Evolutionary conservation across 2,329 filamentous ascomycete genomes (phyloP), one percentile per base, ranked within the genome.

Genomic region (Fusarium mexicanum): DNA sequence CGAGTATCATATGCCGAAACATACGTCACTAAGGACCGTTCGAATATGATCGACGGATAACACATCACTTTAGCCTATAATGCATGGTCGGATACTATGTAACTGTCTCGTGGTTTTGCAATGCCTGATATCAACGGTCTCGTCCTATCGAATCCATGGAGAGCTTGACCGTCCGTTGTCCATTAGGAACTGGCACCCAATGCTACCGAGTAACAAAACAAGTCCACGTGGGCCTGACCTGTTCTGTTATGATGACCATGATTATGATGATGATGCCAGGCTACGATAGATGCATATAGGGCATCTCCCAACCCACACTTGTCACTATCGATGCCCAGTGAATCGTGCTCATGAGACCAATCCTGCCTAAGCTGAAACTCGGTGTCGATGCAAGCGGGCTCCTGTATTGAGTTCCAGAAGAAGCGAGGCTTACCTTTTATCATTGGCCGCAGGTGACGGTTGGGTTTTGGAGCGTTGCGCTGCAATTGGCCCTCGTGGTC

Each of bases 321-420:
- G 71, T 74, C 71, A 55, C 64, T 47, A 46, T 74, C 71, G 71
- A 54, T 74, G 71, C 71, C 71, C 71, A 74, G 66, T 71, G 46
- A 57, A 69, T 69, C 26, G 33, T 59, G 33, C 61, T 63, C 61
- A 67, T 54, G 51, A 69, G 61, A 61, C 37, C 57, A 37, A 48
- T 69, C 55, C 40, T 62, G 67, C 69, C 62, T 58, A 71, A 64
- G 48, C 46, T 72, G 68, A 72, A 72, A 64, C 63, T 66, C 58
- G 58, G 69, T 54, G 64, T 69, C 41, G 54, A 69, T 64, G 69
- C 64, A 72, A 47, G 59, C 55, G 41, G 31, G 31, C 46, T 55
- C 20, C 66, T 44, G 48, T 64, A 55, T 51, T 14, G 66, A 69
- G n/a, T 55, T 69, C 66, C 51, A 55, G 35, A 61, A 72, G 51